Percentiles rank a stretch among this genome's conserved stretches.
These are phyloP conservation scores for Trichosporon faecale DNA, from an alignment of 1,284 basidiomycete genomes.

Conservation along the genomic window DNA sequence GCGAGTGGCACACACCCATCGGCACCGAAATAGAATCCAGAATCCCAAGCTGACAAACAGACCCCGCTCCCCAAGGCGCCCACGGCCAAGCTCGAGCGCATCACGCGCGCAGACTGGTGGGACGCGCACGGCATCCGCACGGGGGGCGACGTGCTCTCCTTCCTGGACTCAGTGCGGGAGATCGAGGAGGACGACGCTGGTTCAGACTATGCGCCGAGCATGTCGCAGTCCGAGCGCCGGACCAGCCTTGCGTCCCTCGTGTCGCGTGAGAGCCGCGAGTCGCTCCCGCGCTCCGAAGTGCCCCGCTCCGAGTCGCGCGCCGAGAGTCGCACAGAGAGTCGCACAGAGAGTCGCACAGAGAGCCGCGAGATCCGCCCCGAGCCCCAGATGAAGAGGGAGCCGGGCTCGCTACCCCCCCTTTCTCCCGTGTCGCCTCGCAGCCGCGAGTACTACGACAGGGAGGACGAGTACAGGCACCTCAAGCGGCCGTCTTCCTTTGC, in stretches of 20 bases:
- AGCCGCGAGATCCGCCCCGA: background rate
- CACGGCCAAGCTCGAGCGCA: slow-evolving; percentile 20
- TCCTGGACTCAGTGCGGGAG: slow-evolving; percentile 8
- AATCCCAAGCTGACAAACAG: background rate
- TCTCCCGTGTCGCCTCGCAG: background rate
- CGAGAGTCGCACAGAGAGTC: too few relatives aligned
- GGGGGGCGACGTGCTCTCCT: slow-evolving; percentile 14
- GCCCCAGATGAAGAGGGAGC: background rate
- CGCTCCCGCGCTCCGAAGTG: background rate
- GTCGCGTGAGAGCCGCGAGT: background rate
- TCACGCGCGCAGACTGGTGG: slow-evolving; percentile 23
- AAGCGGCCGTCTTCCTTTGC: background rate
- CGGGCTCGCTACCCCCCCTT: background rate
- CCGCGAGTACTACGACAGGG: too few relatives aligned
- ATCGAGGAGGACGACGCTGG: background rate
- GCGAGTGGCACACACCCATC: too few relatives aligned
- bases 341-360: too few relatives aligned
- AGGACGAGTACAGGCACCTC: background rate
- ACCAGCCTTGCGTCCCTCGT: background rate
- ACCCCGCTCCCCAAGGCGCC: slow-evolving; percentile 14
- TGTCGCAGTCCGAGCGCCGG: background rate
- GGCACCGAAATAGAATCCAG: too few relatives aligned
- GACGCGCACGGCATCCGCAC: slow-evolving; percentile 15
- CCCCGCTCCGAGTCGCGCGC: background rate
- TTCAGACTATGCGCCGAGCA: background rate